Percentiles rank a stretch among this genome's conserved stretches.
phyloP scores from a whole-genome alignment of 345 rosid genomes.

The Corchorus capsularis region DNA sequence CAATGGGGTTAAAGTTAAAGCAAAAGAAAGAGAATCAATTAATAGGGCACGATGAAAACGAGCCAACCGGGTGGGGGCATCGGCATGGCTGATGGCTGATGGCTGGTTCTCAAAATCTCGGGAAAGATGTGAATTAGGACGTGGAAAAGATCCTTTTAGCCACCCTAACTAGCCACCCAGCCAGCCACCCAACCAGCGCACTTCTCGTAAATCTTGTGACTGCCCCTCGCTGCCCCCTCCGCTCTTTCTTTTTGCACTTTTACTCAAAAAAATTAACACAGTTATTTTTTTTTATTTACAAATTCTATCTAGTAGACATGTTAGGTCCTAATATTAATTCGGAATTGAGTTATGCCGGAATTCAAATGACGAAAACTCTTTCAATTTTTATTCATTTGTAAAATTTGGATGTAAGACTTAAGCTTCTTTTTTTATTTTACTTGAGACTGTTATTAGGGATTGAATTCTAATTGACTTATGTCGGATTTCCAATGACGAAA shows the following conservation, averaged over 20 bases:
- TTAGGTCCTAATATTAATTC: too few species aligned
- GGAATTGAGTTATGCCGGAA: too few species aligned
- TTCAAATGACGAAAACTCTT: too few species aligned
- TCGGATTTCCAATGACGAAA: too few species aligned
- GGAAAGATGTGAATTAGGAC: constrained; percentile 21
- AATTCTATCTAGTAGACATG: too few species aligned
- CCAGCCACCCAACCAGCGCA: constrained; percentile 8
- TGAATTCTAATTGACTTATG: too few species aligned
- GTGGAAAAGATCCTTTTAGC: constrained; percentile 23
- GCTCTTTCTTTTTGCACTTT: neutral
- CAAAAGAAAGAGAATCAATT: neutral
- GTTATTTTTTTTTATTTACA: neutral
- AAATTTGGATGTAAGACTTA: too few species aligned
- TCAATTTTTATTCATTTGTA: too few species aligned
- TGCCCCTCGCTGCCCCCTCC: neutral
- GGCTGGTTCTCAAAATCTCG: constrained; percentile 28
- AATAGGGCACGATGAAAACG: constrained; percentile 24
- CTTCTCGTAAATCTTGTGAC: constrained; percentile 12
- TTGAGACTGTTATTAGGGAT: too few species aligned
- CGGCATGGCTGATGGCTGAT: constrained; percentile 2
- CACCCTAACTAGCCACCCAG: neutral
- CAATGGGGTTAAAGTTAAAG: neutral
- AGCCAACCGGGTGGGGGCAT: constrained; percentile 17
- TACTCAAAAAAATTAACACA: neutral
- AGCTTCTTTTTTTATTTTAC: too few species aligned